Conservation (phyloP, 768 basidiomycete genomes). For the Filobasidium floriforme region DNA sequence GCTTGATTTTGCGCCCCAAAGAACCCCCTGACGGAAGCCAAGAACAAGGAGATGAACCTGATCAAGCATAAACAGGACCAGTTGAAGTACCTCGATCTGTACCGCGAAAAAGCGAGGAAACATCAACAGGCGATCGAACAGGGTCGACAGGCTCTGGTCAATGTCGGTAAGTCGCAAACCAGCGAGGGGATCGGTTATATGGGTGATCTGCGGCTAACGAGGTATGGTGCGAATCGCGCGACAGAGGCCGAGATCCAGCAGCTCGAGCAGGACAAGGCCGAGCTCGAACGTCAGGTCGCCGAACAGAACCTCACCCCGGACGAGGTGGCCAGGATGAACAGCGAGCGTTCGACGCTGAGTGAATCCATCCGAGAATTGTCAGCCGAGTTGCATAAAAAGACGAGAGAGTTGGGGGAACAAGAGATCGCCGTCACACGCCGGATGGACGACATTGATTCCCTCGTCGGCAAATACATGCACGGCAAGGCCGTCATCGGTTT, state of each 20-base stretch:
- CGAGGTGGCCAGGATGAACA: slow-evolving; percentile 84
- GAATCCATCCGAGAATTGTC: slow-evolving; percentile 70
- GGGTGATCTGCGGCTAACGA: no score
- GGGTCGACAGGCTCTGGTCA: slow-evolving; percentile 44
- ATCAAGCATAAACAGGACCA: slow-evolving; percentile 56
- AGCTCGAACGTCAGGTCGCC: slow-evolving; percentile 61
- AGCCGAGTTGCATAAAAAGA: slow-evolving; percentile 58
- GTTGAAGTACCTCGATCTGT: slow-evolving; percentile 37
- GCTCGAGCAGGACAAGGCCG: slow-evolving; percentile 52
- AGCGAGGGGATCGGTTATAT: not conserved
- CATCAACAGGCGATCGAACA: slow-evolving; percentile 67
- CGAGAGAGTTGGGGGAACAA: slow-evolving; percentile 56
- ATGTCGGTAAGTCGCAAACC: slow-evolving; percentile 28
- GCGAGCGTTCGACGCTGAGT: slow-evolving; percentile 70
- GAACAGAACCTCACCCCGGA: slow-evolving; percentile 83
- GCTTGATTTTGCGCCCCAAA: not conserved
- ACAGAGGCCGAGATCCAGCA: slow-evolving; percentile 59
- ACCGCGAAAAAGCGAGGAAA: slow-evolving; percentile 54
- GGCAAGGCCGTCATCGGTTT: slow-evolving; percentile 67
- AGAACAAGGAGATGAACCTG: slow-evolving; percentile 16
- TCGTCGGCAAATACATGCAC: slow-evolving; percentile 69
- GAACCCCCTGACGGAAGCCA: not conserved
- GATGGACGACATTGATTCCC: slow-evolving; percentile 70
- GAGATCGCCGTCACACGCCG: slow-evolving; percentile 78
- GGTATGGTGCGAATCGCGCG: slow-evolving; percentile 1